A percentile compares a stretch with the other conserved stretches of the same genome.
These are phyloP conservation scores for Fusarium sp. DNA, from an alignment of 2,329 filamentous ascomycete genomes.

Conservation along the genomic window DNA sequence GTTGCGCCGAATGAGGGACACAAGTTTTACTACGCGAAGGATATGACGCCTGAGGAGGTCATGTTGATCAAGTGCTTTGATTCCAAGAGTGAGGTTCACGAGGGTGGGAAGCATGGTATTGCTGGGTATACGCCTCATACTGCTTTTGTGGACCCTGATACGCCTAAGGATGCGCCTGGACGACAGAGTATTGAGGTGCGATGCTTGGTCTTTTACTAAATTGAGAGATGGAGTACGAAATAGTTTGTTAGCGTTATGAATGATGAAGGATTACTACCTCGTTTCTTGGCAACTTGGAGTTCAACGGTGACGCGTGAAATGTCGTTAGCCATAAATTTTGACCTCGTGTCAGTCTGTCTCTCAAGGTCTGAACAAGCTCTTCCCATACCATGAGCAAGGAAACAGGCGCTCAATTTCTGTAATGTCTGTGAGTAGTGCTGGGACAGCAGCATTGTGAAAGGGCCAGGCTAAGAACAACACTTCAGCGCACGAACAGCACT, in stretches of 20 bases:
- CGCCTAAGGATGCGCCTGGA: slow-evolving; percentile 34
- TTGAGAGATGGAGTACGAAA: no score
- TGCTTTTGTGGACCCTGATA: slow-evolving; percentile 41
- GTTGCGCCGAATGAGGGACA: slow-evolving; percentile 36
- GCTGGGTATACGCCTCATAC: slow-evolving; percentile 43
- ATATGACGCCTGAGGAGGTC: slow-evolving; percentile 45
- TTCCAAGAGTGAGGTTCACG: slow-evolving; percentile 42
- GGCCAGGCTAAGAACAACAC: neutral
- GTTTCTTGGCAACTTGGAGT: no score
- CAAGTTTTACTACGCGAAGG: slow-evolving; percentile 44
- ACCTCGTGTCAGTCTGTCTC: no score
- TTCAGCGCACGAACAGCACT: neutral
- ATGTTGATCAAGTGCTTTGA: slow-evolving; percentile 47
- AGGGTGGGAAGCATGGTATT: slow-evolving; percentile 31
- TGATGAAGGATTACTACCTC: neutral
- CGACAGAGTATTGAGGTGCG: slow-evolving; percentile 44
- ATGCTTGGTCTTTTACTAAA: slow-evolving; percentile 43
- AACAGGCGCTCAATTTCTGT: neutral
- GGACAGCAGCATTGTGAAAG: neutral
- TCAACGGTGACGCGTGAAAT: no score
- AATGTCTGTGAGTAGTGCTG: neutral
- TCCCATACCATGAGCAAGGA: neutral
- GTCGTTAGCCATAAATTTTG: no score
- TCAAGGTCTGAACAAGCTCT: neutral
- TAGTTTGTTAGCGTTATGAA: neutral